Conservation (phyloP, 1,139 yeast species). For the Yamadazyma jaroonii region DNA sequence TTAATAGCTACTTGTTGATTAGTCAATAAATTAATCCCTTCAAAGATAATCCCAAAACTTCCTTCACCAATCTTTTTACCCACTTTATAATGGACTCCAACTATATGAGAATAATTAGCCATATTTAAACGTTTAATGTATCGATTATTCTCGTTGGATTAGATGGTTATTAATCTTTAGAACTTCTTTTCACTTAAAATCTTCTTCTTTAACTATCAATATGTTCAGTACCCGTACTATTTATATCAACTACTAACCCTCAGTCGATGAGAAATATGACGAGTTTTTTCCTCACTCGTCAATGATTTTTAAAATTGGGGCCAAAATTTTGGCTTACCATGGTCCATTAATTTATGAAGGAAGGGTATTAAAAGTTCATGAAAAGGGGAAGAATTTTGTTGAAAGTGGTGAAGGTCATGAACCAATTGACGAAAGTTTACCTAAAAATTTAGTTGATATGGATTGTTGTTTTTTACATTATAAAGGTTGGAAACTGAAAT, state of each 20-base stretch:
- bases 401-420: constrained; percentile 36
- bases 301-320: constrained; percentile 15
- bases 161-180: too few relatives aligned
- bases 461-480: constrained; percentile 75
- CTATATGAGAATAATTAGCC: constrained; percentile 30
- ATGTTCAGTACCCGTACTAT: too few relatives aligned
- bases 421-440: constrained; percentile 36
- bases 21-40: constrained; percentile 81
- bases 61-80: constrained; percentile 99
- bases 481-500: constrained; percentile 91
- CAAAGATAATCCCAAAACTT: constrained; percentile 94
- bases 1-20: constrained; percentile 78
- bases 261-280: background rate
- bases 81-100: constrained; percentile 81
- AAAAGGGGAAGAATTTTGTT: constrained; percentile 44
- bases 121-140: too few relatives aligned
- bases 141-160: too few relatives aligned
- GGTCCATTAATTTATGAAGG: constrained; percentile 93
- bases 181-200: background rate
- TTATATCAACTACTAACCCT: too few relatives aligned
- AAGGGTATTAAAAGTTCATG: constrained; percentile 64
- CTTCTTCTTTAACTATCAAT: background rate
- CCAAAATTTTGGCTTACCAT: constrained; percentile 76
- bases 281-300: constrained; percentile 1
- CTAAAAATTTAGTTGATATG: constrained; percentile 37